Base-by-base conservation (phyloP, 345 rosid species). In the Citrus hindsii region DNA sequence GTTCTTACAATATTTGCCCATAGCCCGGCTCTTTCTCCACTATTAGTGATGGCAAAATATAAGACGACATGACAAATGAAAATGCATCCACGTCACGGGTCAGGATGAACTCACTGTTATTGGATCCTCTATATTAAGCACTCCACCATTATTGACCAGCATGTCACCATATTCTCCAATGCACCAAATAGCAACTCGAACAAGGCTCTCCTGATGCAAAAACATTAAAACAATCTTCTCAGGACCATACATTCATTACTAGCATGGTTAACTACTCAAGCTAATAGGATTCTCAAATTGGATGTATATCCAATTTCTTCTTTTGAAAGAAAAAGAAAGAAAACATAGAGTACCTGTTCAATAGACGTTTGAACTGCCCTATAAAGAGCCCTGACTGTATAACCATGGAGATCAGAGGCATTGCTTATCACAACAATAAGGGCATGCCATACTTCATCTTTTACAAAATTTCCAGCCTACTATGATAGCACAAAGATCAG, bases 401-500 rank as follows among this genome's bases (percentile, higher is more conserved):
- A 96, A 77, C 98, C 99, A 84, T 96, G 99, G 78, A 96, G 94
- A 75, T 92, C 99, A 73, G 98, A 79, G 74, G 98, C 97, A 86
- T 93, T 97, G 89, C 94, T 91, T 83, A 97, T 93, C 75, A 90
- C 95, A 82, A 94, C 97, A 82, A 97, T 85, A 79, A 97, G 97
- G 72, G 91, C 95, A 86, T 94, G 92, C 94, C 99, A 97, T 35
- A 94, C 98, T 83, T 97, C 99, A 91, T 92, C 97, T 84, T 94
- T 97, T 71, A 97, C 98, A 85, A 92, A 93, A 84, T 90, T 92
- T 86, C 99, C 98, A 89, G 99, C 98, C 99, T 97, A 84, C 88
- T 78, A 90, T 81, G 85, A 82, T 69, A 83, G 71, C 64, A 84
- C 67, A 71, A 71, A 79, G 58, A 85, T 83, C 79, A 79, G 79